Evolutionary conservation across 2,329 filamentous ascomycete genomes (phyloP).

Genomic region (Bertia moriformis): DNA sequence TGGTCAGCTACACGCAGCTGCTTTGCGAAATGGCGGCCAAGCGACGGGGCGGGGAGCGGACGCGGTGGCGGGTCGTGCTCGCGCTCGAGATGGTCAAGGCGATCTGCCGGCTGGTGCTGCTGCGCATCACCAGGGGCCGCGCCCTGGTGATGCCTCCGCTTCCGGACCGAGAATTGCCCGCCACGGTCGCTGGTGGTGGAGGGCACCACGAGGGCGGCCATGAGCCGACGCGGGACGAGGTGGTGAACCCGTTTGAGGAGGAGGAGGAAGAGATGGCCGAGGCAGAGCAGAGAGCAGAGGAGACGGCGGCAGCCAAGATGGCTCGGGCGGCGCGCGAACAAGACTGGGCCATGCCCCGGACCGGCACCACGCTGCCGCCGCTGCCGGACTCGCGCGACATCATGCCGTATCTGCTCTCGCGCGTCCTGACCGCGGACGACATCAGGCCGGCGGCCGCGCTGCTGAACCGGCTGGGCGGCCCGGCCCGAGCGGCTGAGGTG

Average conservation of each 20-base stretch:
- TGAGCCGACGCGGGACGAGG: slow-evolving; percentile 23
- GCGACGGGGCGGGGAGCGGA: slow-evolving; percentile 61
- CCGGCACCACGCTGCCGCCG: slow-evolving; percentile 69
- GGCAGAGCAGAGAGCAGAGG: slow-evolving; percentile 8
- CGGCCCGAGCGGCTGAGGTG: slow-evolving; percentile 66
- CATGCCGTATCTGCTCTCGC: slow-evolving; percentile 71
- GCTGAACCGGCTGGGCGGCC: slow-evolving; percentile 67
- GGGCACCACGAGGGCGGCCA: slow-evolving; percentile 16
- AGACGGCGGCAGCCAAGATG: slow-evolving; percentile 2
- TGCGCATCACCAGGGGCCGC: slow-evolving; percentile 70
- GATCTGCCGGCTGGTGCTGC: slow-evolving; percentile 63
- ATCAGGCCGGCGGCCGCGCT: slow-evolving; percentile 83
- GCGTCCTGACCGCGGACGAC: slow-evolving; percentile 87
- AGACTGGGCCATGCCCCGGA: slow-evolving; percentile 94
- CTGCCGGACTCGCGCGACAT: slow-evolving; percentile 73
- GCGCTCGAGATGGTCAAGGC: slow-evolving; percentile 78
- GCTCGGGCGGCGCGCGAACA: slow-evolving; percentile 38
- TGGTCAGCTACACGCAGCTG: slow-evolving; percentile 87
- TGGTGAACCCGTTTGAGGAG: slow-evolving; percentile 8
- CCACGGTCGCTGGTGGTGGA: slow-evolving; percentile 39
- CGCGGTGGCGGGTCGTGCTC: slow-evolving; percentile 77
- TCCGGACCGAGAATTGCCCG: slow-evolving; percentile 71
- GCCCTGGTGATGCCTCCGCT: slow-evolving; percentile 72
- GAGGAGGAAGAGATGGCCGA: slow-evolving; percentile 34
- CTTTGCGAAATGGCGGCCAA: slow-evolving; percentile 97